Evolutionary conservation across 2,329 filamentous ascomycete species (phyloP).

Genomic region (Xylaria polymorpha): DNA sequence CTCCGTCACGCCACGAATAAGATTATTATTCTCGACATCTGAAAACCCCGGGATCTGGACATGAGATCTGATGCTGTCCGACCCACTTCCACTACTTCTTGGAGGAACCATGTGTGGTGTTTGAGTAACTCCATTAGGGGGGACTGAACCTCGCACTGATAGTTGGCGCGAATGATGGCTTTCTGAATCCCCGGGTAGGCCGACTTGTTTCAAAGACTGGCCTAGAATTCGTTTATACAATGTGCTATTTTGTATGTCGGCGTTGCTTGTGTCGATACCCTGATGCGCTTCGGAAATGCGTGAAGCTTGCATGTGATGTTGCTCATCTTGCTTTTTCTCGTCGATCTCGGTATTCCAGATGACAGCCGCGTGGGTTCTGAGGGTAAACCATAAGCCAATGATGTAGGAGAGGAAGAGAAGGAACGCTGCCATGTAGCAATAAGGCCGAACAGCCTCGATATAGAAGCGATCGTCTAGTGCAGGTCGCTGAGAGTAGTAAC

Average conservation of each 20-base stretch:
- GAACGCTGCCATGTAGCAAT: conserved; percentile 87
- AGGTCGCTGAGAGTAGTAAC: conserved; percentile 91
- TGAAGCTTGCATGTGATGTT: conserved; percentile 42
- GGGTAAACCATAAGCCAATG: conserved; percentile 93
- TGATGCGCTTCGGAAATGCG: conserved; percentile 53
- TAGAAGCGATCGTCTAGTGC: conserved; percentile 90
- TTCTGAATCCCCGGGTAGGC: conserved; percentile 68
- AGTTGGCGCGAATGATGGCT: conserved; percentile 48
- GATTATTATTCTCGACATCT: conserved; percentile 81
- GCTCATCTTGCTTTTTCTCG: conserved; percentile 76
- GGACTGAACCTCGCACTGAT: conserved; percentile 40
- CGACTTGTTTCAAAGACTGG: conserved; percentile 87
- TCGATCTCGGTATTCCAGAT: conserved; percentile 93
- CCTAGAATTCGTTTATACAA: conserved; percentile 94
- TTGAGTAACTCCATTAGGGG: conserved; percentile 58
- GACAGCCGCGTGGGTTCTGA: conserved; percentile 93
- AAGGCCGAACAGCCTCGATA: conserved; percentile 88
- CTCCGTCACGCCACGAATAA: conserved; percentile 90
- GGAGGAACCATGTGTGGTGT: conserved; percentile 83
- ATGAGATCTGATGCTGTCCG: conserved; percentile 54
- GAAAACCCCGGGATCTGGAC: conserved; percentile 76
- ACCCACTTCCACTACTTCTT: conserved; percentile 64
- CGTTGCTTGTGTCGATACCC: conserved; percentile 61
- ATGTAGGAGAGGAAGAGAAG: conserved; percentile 92
- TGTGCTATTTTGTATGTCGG: conserved; percentile 85